Conservation (phyloP, 2,329 filamentous ascomycete species). For the Colletotrichum sp. region DNA sequence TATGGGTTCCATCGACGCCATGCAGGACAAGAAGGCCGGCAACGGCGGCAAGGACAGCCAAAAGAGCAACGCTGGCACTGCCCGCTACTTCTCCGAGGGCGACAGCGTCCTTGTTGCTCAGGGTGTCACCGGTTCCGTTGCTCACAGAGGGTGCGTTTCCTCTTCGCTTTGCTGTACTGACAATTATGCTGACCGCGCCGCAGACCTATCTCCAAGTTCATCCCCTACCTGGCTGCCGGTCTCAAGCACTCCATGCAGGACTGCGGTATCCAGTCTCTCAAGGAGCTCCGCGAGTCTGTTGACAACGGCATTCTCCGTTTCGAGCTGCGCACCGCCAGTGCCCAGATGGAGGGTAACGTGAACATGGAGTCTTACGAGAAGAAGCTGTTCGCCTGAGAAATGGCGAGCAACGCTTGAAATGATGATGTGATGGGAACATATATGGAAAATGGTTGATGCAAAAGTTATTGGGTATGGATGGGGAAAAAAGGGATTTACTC, state of each 20-base stretch:
- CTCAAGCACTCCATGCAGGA: conserved; percentile 98
- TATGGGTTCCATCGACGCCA: conserved; percentile 98
- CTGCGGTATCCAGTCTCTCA: conserved; percentile 83
- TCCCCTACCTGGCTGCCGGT: conserved; percentile 93
- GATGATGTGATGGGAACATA: conserved; percentile 5
- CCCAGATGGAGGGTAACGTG: conserved; percentile 94
- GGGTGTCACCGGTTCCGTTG: conserved; percentile 88
- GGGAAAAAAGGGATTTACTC: background rate
- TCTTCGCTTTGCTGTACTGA: background rate
- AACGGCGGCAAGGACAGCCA: conserved; percentile 73
- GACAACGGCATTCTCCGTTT: conserved; percentile 81
- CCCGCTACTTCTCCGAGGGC: conserved; percentile 97
- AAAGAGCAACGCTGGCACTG: conserved; percentile 91
- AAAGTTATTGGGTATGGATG: background rate
- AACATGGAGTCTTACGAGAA: conserved; percentile 99
- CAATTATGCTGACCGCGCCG: conserved; percentile 32
- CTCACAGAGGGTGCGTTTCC: conserved; percentile 68
- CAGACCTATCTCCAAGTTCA: conserved; percentile 88
- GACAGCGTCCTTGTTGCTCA: conserved; percentile 95
- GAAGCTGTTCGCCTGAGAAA: conserved; percentile 88
- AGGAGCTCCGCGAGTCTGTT: conserved; percentile 78
- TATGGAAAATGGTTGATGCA: background rate
- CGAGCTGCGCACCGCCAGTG: conserved; percentile 91
- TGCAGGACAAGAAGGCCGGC: conserved; percentile 98
- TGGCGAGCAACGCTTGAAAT: background rate